phyloP scores from a whole-genome alignment of 2,329 filamentous ascomycete species.

The Claviceps sp. region DNA sequence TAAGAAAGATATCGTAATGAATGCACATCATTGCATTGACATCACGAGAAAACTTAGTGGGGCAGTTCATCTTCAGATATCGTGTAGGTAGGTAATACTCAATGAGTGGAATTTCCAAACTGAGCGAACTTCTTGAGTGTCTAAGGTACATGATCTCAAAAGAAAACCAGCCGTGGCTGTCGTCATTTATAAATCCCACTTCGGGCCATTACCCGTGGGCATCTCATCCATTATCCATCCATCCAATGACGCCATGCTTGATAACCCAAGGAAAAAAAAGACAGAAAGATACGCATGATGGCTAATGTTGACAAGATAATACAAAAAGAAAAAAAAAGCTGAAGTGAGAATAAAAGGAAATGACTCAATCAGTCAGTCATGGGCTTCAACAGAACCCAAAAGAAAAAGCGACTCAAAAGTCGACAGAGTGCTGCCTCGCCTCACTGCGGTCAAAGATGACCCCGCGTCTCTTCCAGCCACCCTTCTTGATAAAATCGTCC shows the following conservation, averaged over 20 bases:
- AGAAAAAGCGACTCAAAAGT: background rate
- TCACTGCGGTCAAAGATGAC: constrained; percentile 26
- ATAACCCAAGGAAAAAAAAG: background rate
- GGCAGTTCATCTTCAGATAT: background rate
- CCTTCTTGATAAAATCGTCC: constrained; percentile 28
- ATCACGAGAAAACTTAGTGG: no score
- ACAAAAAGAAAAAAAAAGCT: no score
- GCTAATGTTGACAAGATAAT: background rate
- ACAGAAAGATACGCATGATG: background rate
- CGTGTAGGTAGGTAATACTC: no score
- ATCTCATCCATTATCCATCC: background rate
- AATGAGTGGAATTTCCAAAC: no score
- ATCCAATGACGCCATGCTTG: constrained; percentile 1
- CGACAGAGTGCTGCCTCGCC: background rate
- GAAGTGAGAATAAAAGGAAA: background rate
- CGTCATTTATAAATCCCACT: background rate
- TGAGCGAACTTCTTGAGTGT: background rate
- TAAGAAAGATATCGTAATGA: no score
- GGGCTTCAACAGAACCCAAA: background rate
- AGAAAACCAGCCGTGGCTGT: background rate
- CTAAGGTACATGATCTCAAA: background rate
- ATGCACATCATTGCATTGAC: no score
- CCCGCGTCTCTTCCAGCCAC: constrained; percentile 30
- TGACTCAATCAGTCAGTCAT: background rate
- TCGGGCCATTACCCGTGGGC: background rate